These are phyloP conservation scores for Tephrocybe sp. DNA, from an alignment of 768 basidiomycete genomes.

Conservation along the genomic window DNA sequence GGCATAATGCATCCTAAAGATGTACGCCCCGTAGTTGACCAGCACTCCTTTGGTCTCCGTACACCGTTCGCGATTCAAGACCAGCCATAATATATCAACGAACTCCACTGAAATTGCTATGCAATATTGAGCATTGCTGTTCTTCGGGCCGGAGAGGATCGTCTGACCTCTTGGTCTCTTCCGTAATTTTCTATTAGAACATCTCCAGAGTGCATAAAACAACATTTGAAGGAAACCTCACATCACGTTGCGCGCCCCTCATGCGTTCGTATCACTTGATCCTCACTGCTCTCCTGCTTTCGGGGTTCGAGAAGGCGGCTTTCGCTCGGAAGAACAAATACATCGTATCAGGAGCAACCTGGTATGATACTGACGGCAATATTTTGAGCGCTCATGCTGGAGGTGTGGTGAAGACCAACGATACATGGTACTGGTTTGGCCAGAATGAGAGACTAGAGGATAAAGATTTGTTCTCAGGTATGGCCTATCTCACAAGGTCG, in stretches of 20 bases:
- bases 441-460: constrained; percentile 17
- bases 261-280: background rate
- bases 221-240: background rate
- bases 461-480: constrained; percentile 22
- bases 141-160: background rate
- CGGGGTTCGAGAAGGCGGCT: background rate
- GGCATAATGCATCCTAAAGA: too few relatives aligned
- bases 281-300: background rate
- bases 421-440: constrained; percentile 29
- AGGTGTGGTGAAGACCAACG: constrained; percentile 23
- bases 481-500: background rate
- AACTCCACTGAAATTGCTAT: background rate
- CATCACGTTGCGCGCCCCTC: background rate
- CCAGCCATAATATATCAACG: background rate
- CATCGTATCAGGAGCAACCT: constrained; percentile 26
- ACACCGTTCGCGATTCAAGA: too few relatives aligned
- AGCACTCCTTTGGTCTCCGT: too few relatives aligned
- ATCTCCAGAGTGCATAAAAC: background rate
- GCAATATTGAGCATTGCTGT: background rate
- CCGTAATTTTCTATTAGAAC: background rate
- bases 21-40: too few relatives aligned
- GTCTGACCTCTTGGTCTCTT: background rate
- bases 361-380: constrained; percentile 21
- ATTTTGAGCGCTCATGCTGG: constrained; percentile 24
- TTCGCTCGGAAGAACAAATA: constrained; percentile 10